A percentile compares a stretch with the other conserved stretches of the same genome.
phyloP scores from a whole-genome alignment of 148 eudicot genomes.

The Silene latifolia region DNA sequence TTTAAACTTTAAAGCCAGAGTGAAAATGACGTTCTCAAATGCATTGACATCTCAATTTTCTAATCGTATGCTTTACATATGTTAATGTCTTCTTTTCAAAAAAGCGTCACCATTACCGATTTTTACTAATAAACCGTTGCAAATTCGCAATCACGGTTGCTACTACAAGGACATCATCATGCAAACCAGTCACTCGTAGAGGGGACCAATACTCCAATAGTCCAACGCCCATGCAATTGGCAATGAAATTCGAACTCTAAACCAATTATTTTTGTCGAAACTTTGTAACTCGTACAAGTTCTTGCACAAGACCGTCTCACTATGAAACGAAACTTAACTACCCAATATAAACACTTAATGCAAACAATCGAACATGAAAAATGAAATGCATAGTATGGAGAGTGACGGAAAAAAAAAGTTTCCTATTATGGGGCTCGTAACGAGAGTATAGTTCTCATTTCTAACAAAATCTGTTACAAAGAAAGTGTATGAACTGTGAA shows the following conservation, averaged over 20 bases:
- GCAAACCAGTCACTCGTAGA: background rate
- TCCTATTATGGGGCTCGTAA: slow-evolving; percentile 22
- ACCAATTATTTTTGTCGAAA: no score
- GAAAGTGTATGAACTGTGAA: slow-evolving; percentile 24
- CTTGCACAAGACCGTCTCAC: background rate
- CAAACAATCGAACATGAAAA: no score
- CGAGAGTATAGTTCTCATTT: slow-evolving; percentile 13
- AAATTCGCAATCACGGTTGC: background rate
- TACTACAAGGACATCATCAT: background rate
- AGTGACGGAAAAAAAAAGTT: background rate
- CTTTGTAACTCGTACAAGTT: no score
- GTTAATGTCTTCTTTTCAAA: background rate
- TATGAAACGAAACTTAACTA: background rate
- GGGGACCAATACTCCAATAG: background rate
- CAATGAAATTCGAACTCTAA: no score
- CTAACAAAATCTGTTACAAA: slow-evolving; percentile 33
- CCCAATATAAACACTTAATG: background rate
- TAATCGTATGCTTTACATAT: background rate
- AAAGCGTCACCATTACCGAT: background rate
- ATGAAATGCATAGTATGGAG: background rate
- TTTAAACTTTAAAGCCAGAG: background rate
- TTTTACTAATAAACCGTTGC: background rate
- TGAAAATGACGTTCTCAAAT: background rate
- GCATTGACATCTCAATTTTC: background rate
- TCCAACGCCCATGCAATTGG: no score